Evolutionary conservation across 805 yeast genomes (phyloP).

Genomic region (Ogataea zsoltii): DNA sequence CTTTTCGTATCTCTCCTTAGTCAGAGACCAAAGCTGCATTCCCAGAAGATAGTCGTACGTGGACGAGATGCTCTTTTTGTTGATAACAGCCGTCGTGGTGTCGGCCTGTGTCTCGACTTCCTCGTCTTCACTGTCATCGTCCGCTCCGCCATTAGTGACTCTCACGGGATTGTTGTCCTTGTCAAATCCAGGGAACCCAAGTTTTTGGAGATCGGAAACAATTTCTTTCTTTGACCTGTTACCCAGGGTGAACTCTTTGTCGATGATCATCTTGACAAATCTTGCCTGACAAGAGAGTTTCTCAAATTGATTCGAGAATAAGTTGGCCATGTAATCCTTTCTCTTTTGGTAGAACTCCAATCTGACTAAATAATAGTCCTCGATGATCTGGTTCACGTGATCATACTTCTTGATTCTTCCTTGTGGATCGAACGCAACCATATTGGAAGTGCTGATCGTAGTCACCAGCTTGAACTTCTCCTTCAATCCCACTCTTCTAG

Average conservation of each 20-base stretch:
- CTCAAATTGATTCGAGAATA: slow-evolving; percentile 72
- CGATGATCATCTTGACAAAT: slow-evolving; percentile 88
- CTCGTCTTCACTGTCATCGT: slow-evolving; percentile 36
- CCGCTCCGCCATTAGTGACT: slow-evolving; percentile 15
- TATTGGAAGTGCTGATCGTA: slow-evolving; percentile 70
- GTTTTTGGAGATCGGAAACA: slow-evolving; percentile 58
- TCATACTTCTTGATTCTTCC: slow-evolving; percentile 87
- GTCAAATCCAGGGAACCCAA: slow-evolving; percentile 76
- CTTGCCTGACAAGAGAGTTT: slow-evolving; percentile 82
- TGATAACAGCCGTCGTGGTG: slow-evolving; percentile 42
- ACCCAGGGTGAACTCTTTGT: slow-evolving; percentile 63
- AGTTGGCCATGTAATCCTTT: slow-evolving; percentile 73
- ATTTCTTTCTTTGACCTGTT: slow-evolving; percentile 71
- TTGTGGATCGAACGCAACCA: slow-evolving; percentile 93
- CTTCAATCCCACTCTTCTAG: slow-evolving; percentile 71
- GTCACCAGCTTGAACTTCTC: slow-evolving; percentile 81
- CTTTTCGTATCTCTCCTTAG: slow-evolving; percentile 83
- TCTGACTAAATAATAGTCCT: slow-evolving; percentile 83
- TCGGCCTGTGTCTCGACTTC: slow-evolving; percentile 34
- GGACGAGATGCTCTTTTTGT: slow-evolving; percentile 52
- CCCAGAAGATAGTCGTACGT: slow-evolving; percentile 86
- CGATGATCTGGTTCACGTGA: slow-evolving; percentile 70
- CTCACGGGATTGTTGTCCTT: slow-evolving; percentile 66
- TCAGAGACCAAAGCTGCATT: slow-evolving; percentile 92
- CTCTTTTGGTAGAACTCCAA: slow-evolving; percentile 88